A percentile compares a stretch with the other conserved stretches of the same genome.
Evolutionary conservation across 2,329 filamentous ascomycete species (phyloP).

Genomic region (Lecanicillium sp.): DNA sequence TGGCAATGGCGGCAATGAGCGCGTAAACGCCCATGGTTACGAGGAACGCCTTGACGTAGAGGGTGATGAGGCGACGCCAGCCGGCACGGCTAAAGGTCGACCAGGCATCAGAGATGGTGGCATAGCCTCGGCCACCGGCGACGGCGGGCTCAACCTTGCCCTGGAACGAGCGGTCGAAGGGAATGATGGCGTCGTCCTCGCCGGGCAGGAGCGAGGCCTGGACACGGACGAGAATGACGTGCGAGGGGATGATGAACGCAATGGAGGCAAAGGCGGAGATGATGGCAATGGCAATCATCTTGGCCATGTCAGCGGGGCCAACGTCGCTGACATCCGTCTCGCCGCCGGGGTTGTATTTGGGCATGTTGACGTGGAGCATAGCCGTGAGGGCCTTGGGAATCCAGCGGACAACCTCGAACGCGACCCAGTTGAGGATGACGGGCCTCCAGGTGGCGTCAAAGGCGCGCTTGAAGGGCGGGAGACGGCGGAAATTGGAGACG

Average conservation of each 20-base stretch:
- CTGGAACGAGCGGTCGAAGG: slow-evolving; percentile 82
- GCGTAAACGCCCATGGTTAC: slow-evolving; percentile 45
- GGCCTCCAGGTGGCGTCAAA: slow-evolving; percentile 66
- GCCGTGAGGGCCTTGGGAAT: slow-evolving; percentile 39
- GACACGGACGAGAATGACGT: slow-evolving; percentile 72
- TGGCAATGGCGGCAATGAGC: slow-evolving; percentile 37
- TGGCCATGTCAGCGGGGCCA: slow-evolving; percentile 35
- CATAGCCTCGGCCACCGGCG: slow-evolving; percentile 62
- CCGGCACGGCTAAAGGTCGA: slow-evolving; percentile 67
- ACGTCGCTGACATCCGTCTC: slow-evolving; percentile 27
- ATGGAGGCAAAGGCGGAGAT: slow-evolving; percentile 47
- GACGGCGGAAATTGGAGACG: slow-evolving; percentile 60
- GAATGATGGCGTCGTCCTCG: slow-evolving; percentile 75
- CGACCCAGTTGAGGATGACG: slow-evolving; percentile 55
- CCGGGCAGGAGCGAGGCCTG: slow-evolving; percentile 82
- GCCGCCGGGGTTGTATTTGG: slow-evolving; percentile 30
- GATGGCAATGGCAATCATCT: slow-evolving; percentile 40
- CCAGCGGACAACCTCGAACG: slow-evolving; percentile 43
- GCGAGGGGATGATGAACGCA: slow-evolving; percentile 66
- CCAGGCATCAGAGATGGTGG: slow-evolving; percentile 73
- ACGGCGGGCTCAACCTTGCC: slow-evolving; percentile 70
- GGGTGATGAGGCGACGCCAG: slow-evolving; percentile 65
- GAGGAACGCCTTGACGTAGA: slow-evolving; percentile 65
- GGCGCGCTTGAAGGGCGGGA: slow-evolving; percentile 58
- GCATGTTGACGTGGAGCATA: slow-evolving; percentile 39